Evolutionary conservation across 495 filamentous ascomycete species (phyloP).

Genomic region (Talaromyces trachyspermus): DNA sequence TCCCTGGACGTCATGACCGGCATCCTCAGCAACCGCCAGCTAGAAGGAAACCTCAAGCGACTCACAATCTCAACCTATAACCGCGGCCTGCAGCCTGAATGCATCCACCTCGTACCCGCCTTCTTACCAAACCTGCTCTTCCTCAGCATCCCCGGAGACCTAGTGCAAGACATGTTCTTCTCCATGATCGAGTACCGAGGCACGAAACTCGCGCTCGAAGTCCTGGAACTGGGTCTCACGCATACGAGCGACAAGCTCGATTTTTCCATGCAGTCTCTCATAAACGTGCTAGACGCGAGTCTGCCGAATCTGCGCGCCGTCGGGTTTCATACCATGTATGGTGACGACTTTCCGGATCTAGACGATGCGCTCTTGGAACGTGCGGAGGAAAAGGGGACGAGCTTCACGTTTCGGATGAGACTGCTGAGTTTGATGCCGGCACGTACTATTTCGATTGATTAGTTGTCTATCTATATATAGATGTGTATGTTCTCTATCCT

Average conservation of each 20-base stretch:
- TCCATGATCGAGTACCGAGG: slow-evolving; percentile 12
- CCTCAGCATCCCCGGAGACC: slow-evolving; percentile 26
- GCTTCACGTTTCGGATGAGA: slow-evolving; percentile 2
- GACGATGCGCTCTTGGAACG: slow-evolving; percentile 17
- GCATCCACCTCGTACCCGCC: slow-evolving; percentile 18
- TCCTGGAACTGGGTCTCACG: slow-evolving; percentile 20
- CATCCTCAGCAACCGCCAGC: slow-evolving; percentile 17
- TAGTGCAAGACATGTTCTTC: slow-evolving; percentile 24
- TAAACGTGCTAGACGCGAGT: slow-evolving; percentile 16
- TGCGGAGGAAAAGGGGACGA: slow-evolving; percentile 3
- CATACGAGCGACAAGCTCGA: slow-evolving; percentile 11
- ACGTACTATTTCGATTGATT: slow-evolving; percentile 9
- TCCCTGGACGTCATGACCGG: slow-evolving; percentile 15
- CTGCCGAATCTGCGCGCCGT: slow-evolving; percentile 19
- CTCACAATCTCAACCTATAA: slow-evolving; percentile 23
- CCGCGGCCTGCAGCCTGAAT: slow-evolving; percentile 18
- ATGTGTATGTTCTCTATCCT: neutral
- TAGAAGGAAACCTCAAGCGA: slow-evolving; percentile 15
- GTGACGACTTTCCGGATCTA: slow-evolving; percentile 21
- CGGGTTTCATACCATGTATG: slow-evolving; percentile 13
- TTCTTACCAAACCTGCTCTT: slow-evolving; percentile 18
- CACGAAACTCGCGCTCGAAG: slow-evolving; percentile 14
- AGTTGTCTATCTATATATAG: neutral
- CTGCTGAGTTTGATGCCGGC: slow-evolving; percentile 4
- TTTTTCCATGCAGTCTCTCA: slow-evolving; percentile 15